Evolutionary conservation across 768 basidiomycete species (phyloP), one percentile per base, ranked within the genome.

Genomic region (Termitomyces sp.): DNA sequence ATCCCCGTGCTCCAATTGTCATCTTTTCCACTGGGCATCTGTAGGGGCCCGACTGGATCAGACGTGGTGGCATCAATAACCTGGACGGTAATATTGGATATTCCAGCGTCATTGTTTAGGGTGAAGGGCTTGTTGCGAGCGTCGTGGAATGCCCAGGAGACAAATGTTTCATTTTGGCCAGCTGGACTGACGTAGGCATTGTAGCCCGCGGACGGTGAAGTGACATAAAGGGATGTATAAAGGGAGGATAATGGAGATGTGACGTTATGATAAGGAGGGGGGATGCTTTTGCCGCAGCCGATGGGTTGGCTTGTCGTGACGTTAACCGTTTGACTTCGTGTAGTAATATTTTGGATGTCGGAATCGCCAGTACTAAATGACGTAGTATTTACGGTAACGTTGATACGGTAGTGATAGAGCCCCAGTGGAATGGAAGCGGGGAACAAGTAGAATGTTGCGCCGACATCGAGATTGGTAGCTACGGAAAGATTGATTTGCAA

Each of bases 351-450:
- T 15, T 43, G 47, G 7, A 56, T 50, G 16, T 43, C 48, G 29
- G 25, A 56, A 3, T 6, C 12, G 3, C 36, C 47, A 22, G n/a
- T n/a, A n/a, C n/a, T n/a, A n/a, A 22, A 39, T 20, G 16, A 27
- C 3, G 54, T 50, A 5, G 41, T 45, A 29, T 50, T 56, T 7
- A 56, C 31, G 10, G 54, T 56, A 5, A 48, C 49, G 22, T 50
- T 56, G 22, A 50, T 50, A 11, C 54, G 54, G 23, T 33, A 32
- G 42, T 56, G 48, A 22, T 55, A 55, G n/a, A 55, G 23, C 5
- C 54, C 54, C 11, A 50, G 33, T 13, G 54, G 54, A 31, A 56
- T 15, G 13, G 48, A 50, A 45, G 54, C 48, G 11, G 54, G 54
- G 18, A 38, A 38, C 15, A 16, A 56, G 27, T 56, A 56, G n/a